Percentiles rank a stretch among this genome's conserved stretches.
phyloP scores from a whole-genome alignment of 305 asterid genomes.

The Solanum hybrid region DNA sequence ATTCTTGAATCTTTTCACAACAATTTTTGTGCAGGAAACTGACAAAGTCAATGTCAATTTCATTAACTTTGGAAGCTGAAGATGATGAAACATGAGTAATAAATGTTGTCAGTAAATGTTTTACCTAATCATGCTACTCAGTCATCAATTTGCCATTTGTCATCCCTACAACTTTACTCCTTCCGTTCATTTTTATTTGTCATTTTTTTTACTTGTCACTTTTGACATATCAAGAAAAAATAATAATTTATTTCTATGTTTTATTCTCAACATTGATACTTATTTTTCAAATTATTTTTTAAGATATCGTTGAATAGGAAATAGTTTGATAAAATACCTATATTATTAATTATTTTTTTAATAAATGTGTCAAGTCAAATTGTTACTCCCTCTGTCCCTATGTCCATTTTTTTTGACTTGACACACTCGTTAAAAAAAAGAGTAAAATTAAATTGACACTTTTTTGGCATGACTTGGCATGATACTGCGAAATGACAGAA shows the following conservation, averaged over 20 bases:
- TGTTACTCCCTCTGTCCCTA: no score
- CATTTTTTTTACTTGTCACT: no score
- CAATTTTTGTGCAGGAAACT: background rate
- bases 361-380: no score
- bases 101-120: background rate
- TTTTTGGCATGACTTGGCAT: no score
- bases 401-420: background rate
- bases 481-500: no score
- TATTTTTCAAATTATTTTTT: no score
- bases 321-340: background rate
- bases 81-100: background rate
- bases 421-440: background rate
- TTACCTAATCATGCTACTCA: background rate
- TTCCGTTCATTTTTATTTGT: no score
- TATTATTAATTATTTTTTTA: no score
- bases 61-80: background rate
- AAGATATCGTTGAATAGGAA: background rate
- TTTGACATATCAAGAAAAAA: rapidly evolving
- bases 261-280: no score
- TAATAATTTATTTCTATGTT: no score
- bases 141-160: background rate
- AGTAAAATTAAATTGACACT: no score
- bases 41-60: background rate
- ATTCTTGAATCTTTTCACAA: background rate
- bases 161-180: background rate